Conservation (phyloP, 345 rosid genomes). For the Eutrema heterophyllum region DNA sequence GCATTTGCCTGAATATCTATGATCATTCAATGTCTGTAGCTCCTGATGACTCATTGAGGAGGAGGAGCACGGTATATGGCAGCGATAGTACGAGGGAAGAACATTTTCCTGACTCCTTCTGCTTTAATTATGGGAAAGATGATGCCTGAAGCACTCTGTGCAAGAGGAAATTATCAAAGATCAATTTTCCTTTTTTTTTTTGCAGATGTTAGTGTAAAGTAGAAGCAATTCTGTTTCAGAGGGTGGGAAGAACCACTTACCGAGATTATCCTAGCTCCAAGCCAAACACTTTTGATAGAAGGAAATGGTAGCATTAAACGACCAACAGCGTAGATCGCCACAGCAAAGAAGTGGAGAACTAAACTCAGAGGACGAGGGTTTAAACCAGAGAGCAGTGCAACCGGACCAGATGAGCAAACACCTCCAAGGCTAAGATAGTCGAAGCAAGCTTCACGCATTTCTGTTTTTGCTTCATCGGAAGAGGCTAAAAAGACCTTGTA, state of each 20-base stretch:
- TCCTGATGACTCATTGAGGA: conserved; percentile 7
- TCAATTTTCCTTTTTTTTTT: not conserved
- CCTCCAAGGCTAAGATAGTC: conserved; percentile 38
- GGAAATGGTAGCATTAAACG: conserved; percentile 34
- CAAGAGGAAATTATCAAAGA: not conserved
- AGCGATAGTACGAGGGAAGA: conserved; percentile 33
- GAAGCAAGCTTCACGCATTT: conserved; percentile 38
- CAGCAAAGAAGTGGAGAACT: conserved; percentile 34
- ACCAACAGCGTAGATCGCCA: conserved; percentile 31
- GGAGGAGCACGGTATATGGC: conserved; percentile 26
- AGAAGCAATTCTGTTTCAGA: not conserved
- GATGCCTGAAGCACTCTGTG: conserved; percentile 44
- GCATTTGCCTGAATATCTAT: not conserved
- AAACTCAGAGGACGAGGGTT: conserved; percentile 35
- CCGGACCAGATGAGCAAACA: conserved; percentile 31
- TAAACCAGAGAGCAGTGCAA: conserved; percentile 37
- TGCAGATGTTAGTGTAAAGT: not conserved
- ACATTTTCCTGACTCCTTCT: conserved; percentile 48
- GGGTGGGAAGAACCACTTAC: conserved; percentile 6
- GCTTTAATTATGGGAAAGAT: conserved; percentile 45
- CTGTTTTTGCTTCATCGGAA: conserved; percentile 25
- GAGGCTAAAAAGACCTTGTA: conserved; percentile 32
- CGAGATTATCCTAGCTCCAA: conserved; percentile 29
- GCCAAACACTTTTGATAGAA: conserved; percentile 31
- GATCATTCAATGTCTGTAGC: not conserved